These are phyloP conservation scores for Clarkia xantiana DNA, from an alignment of 345 rosid genomes.

Conservation along the genomic window DNA sequence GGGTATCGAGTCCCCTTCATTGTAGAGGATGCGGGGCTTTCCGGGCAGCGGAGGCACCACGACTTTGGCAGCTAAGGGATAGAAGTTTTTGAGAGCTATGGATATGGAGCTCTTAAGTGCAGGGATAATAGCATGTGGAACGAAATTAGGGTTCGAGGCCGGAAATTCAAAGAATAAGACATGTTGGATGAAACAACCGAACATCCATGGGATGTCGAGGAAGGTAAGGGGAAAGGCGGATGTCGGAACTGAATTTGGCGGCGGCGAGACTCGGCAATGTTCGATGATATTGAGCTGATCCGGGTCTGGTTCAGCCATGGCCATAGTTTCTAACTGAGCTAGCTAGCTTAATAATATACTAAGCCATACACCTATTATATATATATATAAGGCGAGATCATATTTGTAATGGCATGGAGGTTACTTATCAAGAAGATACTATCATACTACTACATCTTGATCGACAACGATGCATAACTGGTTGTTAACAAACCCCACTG, in stretches of 20 bases:
- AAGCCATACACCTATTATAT: no score
- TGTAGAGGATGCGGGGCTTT: constrained; percentile 4
- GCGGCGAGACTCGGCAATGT: constrained; percentile 19
- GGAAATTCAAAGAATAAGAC: constrained; percentile 23
- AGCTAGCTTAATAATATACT: no score
- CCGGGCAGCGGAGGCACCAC: constrained; percentile 1
- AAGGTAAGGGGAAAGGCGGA: constrained; percentile 21
- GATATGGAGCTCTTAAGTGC: constrained; percentile 9
- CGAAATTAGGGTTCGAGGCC: constrained; percentile 14
- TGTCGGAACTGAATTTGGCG: constrained; percentile 15
- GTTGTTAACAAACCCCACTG: no score
- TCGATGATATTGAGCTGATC: background rate
- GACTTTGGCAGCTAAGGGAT: constrained; percentile 9
- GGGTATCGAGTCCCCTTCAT: constrained; percentile 1
- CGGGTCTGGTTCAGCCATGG: no score
- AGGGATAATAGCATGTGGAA: constrained; percentile 9
- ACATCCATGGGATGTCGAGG: constrained; percentile 20
- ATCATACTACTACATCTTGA: no score
- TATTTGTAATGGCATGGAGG: no score
- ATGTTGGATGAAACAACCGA: constrained; percentile 8
- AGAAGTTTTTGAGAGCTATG: constrained; percentile 6
- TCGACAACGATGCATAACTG: no score
- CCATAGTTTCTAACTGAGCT: no score
- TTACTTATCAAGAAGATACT: no score
- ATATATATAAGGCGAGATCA: no score